These are phyloP conservation scores for Spencermartinsiella ligniputridi DNA, from an alignment of 1,139 yeast genomes.

Conservation along the genomic window DNA sequence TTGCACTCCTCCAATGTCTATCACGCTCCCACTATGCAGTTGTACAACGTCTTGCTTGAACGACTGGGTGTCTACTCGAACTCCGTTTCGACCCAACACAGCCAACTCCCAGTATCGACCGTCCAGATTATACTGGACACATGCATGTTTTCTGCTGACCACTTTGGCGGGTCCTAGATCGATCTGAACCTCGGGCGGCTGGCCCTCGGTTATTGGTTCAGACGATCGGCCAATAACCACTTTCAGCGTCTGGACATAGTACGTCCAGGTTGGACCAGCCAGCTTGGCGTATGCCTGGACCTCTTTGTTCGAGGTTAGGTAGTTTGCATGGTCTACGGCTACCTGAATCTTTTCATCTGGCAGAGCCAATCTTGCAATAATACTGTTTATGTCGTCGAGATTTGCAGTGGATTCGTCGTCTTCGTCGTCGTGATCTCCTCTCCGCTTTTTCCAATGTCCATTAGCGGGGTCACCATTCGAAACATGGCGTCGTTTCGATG, in stretches of 20 bases:
- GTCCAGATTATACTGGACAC: slow-evolving; percentile 70
- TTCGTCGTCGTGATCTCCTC: slow-evolving; percentile 6
- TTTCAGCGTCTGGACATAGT: slow-evolving; percentile 75
- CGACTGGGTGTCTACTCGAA: slow-evolving; percentile 66
- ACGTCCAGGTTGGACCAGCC: slow-evolving; percentile 94
- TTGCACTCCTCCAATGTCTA: slow-evolving; percentile 95
- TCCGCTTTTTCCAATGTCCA: slow-evolving; percentile 11
- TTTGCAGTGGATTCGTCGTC: not conserved
- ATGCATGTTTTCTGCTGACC: slow-evolving; percentile 86
- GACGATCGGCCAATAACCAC: slow-evolving; percentile 85
- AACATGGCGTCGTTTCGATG: slow-evolving; percentile 13
- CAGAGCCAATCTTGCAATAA: slow-evolving; percentile 40
- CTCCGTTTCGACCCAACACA: slow-evolving; percentile 87
- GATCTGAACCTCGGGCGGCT: slow-evolving; percentile 53
- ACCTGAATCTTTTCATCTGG: slow-evolving; percentile 44
- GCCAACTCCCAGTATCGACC: slow-evolving; percentile 80
- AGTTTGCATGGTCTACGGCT: slow-evolving; percentile 55
- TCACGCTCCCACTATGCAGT: slow-evolving; percentile 76
- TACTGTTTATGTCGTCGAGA: slow-evolving; percentile 41
- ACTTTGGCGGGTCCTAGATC: slow-evolving; percentile 97
- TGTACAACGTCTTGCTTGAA: slow-evolving; percentile 46
- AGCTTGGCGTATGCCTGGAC: slow-evolving; percentile 96
- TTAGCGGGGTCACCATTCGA: slow-evolving; percentile 6
- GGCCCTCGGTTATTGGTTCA: slow-evolving; percentile 36
- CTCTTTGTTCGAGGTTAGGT: slow-evolving; percentile 70